Conservation (phyloP, 305 asterid species). For the Fraxinus greggii region DNA sequence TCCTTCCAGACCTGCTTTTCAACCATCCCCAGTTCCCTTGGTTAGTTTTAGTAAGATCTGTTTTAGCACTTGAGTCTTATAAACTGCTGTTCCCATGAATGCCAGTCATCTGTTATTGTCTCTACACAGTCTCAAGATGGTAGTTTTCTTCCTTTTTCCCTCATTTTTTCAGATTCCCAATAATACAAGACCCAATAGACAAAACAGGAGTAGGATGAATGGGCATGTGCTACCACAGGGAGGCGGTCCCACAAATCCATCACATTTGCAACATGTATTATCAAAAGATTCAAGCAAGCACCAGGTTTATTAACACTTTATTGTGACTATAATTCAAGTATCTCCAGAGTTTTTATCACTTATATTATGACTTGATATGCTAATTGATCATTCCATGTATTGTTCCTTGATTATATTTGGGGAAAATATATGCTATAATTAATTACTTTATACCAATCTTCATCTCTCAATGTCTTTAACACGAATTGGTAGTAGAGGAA, state of each 20-base stretch:
- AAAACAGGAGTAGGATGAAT: constrained; percentile 54
- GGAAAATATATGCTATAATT: neutral
- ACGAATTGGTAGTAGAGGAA: neutral
- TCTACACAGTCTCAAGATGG: constrained; percentile 8
- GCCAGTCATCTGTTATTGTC: constrained; percentile 2
- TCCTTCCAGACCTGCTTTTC: constrained; percentile 46
- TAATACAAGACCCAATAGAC: constrained; percentile 54
- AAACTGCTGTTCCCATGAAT: neutral
- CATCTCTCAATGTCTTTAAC: neutral
- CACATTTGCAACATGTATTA: constrained; percentile 39
- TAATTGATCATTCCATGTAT: neutral
- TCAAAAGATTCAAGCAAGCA: constrained; percentile 51
- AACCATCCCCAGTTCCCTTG: constrained; percentile 51
- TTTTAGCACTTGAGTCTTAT: neutral
- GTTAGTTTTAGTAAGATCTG: constrained; percentile 42
- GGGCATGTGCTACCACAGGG: constrained; percentile 41
- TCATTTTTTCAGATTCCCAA: constrained; percentile 43
- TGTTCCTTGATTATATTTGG: neutral
- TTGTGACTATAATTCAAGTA: too few species aligned
- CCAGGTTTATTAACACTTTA: constrained; percentile 40
- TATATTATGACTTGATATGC: constrained; percentile 1
- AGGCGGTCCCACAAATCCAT: constrained; percentile 37
- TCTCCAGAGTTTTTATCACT: neutral
- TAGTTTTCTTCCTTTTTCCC: neutral
- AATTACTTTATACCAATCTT: neutral